phyloP scores from a whole-genome alignment of 2,329 filamentous ascomycete species.

The Nothophaeocryptopus gaeumannii region DNA sequence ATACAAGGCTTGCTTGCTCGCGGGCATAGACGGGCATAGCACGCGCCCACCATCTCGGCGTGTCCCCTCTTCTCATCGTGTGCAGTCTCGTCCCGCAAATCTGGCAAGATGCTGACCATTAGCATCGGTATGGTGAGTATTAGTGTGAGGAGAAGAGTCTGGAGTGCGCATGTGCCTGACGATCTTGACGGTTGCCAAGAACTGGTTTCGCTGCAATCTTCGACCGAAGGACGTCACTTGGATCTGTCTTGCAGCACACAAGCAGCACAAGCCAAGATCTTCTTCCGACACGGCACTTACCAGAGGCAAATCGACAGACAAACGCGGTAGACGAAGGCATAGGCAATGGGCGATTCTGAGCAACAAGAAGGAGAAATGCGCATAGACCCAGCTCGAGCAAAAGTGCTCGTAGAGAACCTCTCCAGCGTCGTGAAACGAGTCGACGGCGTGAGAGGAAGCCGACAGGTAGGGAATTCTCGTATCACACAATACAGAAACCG shows the following conservation, averaged over 20 bases:
- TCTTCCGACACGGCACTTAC: constrained; percentile 2
- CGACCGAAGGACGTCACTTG: constrained; percentile 7
- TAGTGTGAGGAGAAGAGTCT: not conserved
- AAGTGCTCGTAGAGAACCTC: constrained; percentile 46
- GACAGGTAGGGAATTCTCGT: constrained; percentile 23
- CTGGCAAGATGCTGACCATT: too few relatives aligned
- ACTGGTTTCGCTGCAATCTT: constrained; percentile 17
- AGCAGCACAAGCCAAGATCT: constrained; percentile 1
- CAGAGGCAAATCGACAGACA: not conserved
- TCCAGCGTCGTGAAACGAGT: constrained; percentile 42
- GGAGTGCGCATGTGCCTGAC: not conserved
- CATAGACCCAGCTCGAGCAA: constrained; percentile 44
- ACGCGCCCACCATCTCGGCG: too few relatives aligned
- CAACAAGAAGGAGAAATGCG: constrained; percentile 28
- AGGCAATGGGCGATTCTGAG: not conserved
- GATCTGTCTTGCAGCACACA: constrained; percentile 1
- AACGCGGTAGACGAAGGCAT: constrained; percentile 2
- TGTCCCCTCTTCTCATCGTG: too few relatives aligned
- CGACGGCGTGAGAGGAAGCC: constrained; percentile 31
- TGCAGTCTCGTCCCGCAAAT: too few relatives aligned
- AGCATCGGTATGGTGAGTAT: too few relatives aligned
- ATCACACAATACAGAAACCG: too few relatives aligned
- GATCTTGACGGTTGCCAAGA: not conserved
- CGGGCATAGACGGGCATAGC: too few relatives aligned
- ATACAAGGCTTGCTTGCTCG: too few relatives aligned